These are phyloP conservation scores for Pleurostoma richardsiae DNA, from an alignment of 2,329 filamentous ascomycete species.

Conservation along the genomic window DNA sequence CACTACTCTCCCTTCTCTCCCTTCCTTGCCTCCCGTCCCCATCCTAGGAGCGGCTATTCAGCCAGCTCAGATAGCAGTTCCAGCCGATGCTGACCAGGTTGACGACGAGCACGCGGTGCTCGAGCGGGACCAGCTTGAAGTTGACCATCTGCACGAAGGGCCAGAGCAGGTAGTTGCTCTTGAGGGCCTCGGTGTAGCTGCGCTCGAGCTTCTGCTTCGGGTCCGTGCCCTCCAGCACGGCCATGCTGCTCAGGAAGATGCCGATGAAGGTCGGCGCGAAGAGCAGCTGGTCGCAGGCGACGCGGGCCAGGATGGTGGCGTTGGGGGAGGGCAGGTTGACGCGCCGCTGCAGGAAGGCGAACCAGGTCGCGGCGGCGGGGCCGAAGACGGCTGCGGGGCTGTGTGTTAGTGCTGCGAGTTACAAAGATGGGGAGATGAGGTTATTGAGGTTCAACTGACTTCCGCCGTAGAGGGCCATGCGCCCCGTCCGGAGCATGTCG, in stretches of 20 bases:
- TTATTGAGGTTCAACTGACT: slow-evolving; percentile 39
- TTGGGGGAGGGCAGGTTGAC: slow-evolving; percentile 61
- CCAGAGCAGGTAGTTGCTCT: slow-evolving; percentile 86
- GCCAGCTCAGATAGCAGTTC: slow-evolving; percentile 60
- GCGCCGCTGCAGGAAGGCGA: slow-evolving; percentile 67
- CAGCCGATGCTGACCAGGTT: slow-evolving; percentile 70
- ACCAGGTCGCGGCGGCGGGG: slow-evolving; percentile 84
- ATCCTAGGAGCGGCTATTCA: slow-evolving; percentile 41
- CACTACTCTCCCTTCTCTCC: background rate
- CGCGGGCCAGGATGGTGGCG: slow-evolving; percentile 69
- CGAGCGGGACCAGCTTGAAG: slow-evolving; percentile 80
- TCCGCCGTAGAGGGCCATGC: slow-evolving; percentile 78
- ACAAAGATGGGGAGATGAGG: slow-evolving; percentile 1
- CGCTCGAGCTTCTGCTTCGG: slow-evolving; percentile 63
- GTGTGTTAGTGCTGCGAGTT: background rate
- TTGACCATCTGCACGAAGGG: slow-evolving; percentile 80
- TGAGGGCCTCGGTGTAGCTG: slow-evolving; percentile 67
- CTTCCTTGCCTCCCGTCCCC: background rate
- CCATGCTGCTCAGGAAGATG: slow-evolving; percentile 80
- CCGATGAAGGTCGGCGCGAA: slow-evolving; percentile 83
- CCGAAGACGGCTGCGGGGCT: slow-evolving; percentile 66
- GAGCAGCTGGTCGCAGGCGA: slow-evolving; percentile 72
- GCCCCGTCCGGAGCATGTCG: slow-evolving; percentile 64
- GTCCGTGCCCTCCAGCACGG: slow-evolving; percentile 65
- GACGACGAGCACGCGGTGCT: slow-evolving; percentile 80